Evolutionary conservation across 208 protist genomes (phyloP).

Genomic region (Trypanosoma congolense): DNA sequence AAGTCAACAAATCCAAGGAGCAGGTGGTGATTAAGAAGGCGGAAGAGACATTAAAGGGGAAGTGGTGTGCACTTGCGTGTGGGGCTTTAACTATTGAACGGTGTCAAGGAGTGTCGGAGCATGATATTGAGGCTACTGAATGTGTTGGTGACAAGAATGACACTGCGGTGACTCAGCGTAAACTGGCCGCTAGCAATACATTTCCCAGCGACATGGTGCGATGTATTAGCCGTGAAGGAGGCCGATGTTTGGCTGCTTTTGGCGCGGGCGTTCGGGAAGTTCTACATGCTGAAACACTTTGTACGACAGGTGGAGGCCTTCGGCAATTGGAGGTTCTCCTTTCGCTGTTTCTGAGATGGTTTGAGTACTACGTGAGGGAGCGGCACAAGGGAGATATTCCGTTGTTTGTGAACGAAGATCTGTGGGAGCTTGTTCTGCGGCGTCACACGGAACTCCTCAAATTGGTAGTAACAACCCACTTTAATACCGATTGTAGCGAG

Average conservation of each 20-base stretch:
- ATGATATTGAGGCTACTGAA: neutral
- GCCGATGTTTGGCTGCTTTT: slow-evolving; percentile 15
- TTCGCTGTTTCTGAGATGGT: slow-evolving; percentile 54
- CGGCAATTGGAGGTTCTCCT: slow-evolving; percentile 53
- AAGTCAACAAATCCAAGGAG: slow-evolving; percentile 57
- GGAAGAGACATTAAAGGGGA: slow-evolving; percentile 19
- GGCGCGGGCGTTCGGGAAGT: slow-evolving; percentile 28
- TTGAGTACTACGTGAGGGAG: slow-evolving; percentile 36
- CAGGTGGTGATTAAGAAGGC: slow-evolving; percentile 28
- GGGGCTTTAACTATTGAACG: slow-evolving; percentile 16
- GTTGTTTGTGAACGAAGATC: slow-evolving; percentile 37
- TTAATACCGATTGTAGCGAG: neutral
- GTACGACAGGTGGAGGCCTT: slow-evolving; percentile 26
- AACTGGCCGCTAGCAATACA: too few relatives aligned
- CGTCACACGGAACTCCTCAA: slow-evolving; percentile 60
- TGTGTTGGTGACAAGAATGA: too few relatives aligned
- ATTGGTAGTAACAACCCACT: slow-evolving; percentile 27
- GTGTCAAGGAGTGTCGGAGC: neutral
- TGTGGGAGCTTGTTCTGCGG: slow-evolving; percentile 72
- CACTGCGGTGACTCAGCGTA: too few relatives aligned
- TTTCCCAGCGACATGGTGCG: slow-evolving; percentile 2
- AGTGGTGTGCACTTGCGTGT: slow-evolving; percentile 9
- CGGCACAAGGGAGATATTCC: slow-evolving; percentile 43
- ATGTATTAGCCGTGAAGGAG: slow-evolving; percentile 7
- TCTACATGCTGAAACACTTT: slow-evolving; percentile 18